phyloP scores from a whole-genome alignment of 2,329 filamentous ascomycete genomes.

The Diaporthe batatas region DNA sequence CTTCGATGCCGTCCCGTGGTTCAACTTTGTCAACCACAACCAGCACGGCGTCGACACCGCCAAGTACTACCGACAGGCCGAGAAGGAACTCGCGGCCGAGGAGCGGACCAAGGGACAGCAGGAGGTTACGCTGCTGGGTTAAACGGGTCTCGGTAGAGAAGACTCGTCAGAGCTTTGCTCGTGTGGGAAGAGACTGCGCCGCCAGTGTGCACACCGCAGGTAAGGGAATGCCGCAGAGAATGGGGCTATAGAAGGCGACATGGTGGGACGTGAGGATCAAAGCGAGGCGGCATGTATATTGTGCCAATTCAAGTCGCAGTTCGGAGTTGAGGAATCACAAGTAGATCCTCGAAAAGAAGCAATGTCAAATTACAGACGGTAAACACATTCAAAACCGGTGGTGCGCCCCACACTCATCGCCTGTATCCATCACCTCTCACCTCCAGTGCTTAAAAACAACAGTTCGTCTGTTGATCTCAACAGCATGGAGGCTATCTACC shows the following conservation, averaged over 20 bases:
- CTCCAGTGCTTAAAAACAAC: too few relatives aligned
- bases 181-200: too few relatives aligned
- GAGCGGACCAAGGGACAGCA: slow-evolving; percentile 32
- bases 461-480: too few relatives aligned
- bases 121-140: slow-evolving; percentile 38
- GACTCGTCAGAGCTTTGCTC: not conserved
- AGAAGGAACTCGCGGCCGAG: slow-evolving; percentile 92
- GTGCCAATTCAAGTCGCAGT: slow-evolving; percentile 7
- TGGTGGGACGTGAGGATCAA: not conserved
- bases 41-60: slow-evolving; percentile 97
- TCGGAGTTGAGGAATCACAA: not conserved
- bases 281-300: not conserved
- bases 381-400: not conserved
- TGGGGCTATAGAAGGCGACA: not conserved
- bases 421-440: too few relatives aligned
- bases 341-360: not conserved
- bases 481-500: too few relatives aligned
- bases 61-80: slow-evolving; percentile 97
- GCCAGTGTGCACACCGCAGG: not conserved
- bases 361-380: not conserved
- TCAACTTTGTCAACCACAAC: slow-evolving; percentile 98
- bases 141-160: not conserved
- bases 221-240: not conserved
- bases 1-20: slow-evolving; percentile 90
- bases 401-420: too few relatives aligned